Conservation (phyloP, 768 basidiomycete genomes). For the Hydnomerulius pinastri region DNA sequence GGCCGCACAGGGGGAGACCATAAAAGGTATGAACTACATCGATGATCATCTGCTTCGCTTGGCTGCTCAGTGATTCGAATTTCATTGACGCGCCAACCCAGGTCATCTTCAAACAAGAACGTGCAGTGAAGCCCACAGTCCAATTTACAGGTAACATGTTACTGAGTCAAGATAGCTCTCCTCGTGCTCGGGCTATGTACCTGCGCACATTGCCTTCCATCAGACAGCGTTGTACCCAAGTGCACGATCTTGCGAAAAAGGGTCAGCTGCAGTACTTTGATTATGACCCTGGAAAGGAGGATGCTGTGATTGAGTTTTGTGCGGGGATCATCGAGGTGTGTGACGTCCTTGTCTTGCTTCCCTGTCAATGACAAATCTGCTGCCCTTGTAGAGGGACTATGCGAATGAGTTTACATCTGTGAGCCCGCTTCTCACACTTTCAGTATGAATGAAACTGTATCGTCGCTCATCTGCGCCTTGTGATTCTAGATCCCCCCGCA, state of each 20-base stretch:
- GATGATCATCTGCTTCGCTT: background rate
- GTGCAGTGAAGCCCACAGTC: background rate
- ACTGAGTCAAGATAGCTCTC: conserved; percentile 8
- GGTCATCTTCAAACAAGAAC: background rate
- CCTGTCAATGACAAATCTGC: conserved; percentile 4
- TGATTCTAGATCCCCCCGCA: conserved; percentile 76
- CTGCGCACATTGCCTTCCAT: conserved; percentile 89
- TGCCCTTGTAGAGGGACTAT: conserved; percentile 70
- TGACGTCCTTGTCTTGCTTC: conserved; percentile 4
- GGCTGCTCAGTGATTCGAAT: background rate
- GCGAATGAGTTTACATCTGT: conserved; percentile 66
- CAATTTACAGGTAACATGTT: conserved; percentile 1
- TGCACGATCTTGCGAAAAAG: conserved; percentile 74
- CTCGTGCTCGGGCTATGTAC: conserved; percentile 50
- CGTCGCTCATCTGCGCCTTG: background rate
- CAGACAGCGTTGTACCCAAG: conserved; percentile 77
- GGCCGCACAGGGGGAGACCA: conserved; percentile 1
- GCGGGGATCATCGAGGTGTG: conserved; percentile 75
- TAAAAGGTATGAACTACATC: conserved; percentile 4
- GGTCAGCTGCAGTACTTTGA: conserved; percentile 84
- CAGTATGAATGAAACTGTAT: background rate
- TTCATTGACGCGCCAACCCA: conserved; percentile 1
- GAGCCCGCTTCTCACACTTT: conserved; percentile 26
- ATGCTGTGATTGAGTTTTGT: conserved; percentile 71
- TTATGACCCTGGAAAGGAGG: conserved; percentile 78